A percentile compares a stretch with the other conserved stretches of the same genome.
Evolutionary conservation across 495 filamentous ascomycete genomes (phyloP).

Genomic region (Penicillium silybi): DNA sequence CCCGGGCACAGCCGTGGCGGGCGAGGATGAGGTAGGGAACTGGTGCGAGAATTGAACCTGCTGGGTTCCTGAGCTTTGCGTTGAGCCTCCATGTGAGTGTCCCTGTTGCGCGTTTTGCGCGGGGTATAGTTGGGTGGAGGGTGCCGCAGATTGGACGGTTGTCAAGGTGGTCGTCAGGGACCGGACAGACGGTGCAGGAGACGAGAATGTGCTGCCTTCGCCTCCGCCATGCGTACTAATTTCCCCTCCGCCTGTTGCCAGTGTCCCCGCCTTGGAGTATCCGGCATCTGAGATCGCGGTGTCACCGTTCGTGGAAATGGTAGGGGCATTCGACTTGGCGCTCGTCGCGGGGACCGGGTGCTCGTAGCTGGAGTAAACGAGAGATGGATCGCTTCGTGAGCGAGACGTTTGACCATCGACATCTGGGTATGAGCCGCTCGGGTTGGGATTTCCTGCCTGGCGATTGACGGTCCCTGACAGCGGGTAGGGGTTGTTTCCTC

Average conservation of each 20-base stretch:
- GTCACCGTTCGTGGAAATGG: constrained; percentile 75
- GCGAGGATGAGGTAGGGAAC: constrained; percentile 63
- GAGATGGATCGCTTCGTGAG: constrained; percentile 50
- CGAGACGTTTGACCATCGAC: constrained; percentile 26
- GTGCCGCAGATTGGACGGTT: constrained; percentile 85
- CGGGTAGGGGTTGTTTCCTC: constrained; percentile 82
- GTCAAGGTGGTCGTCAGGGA: constrained; percentile 94
- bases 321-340: constrained; percentile 70
- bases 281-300: constrained; percentile 69
- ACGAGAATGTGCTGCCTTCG: constrained; percentile 84
- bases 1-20: constrained; percentile 74
- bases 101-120: constrained; percentile 37
- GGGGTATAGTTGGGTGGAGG: constrained; percentile 57
- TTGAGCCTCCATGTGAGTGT: constrained; percentile 41
- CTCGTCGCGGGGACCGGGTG: constrained; percentile 55
- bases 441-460: constrained; percentile 38
- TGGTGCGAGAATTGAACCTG: constrained; percentile 80
- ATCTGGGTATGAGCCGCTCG: constrained; percentile 39
- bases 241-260: constrained; percentile 57
- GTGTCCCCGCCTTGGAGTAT: constrained; percentile 75
- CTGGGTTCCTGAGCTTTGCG: constrained; percentile 46
- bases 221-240: constrained; percentile 65
- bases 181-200: constrained; percentile 83
- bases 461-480: constrained; percentile 51
- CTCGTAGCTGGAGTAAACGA: constrained; percentile 55